Evolutionary conservation across 2,329 filamentous ascomycete genomes (phyloP).

Genomic region (Penicillium rolfsii): DNA sequence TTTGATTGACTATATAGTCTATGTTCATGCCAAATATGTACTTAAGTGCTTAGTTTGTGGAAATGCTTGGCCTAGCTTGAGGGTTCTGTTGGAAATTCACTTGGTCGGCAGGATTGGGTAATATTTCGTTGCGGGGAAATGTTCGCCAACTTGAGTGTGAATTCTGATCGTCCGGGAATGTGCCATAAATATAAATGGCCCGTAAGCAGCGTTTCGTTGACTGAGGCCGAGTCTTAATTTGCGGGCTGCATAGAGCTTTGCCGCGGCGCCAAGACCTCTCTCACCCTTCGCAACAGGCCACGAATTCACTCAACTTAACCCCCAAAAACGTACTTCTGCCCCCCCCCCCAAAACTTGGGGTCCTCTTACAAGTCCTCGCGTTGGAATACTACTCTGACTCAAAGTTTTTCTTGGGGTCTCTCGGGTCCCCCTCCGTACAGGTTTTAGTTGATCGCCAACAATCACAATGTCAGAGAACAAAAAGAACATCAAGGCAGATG

Average conservation of each 20-base stretch:
- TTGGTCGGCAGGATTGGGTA: neutral
- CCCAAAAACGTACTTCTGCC: neutral
- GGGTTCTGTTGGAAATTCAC: neutral
- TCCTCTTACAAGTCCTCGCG: too few species aligned
- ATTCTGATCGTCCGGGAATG: neutral
- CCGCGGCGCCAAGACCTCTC: neutral
- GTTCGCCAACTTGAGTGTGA: neutral
- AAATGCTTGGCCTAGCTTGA: too few species aligned
- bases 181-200: neutral
- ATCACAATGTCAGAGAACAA: neutral
- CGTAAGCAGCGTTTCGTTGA: neutral
- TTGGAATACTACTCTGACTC: neutral
- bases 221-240: neutral
- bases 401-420: neutral
- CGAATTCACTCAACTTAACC: neutral
- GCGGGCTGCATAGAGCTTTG: neutral
- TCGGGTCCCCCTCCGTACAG: neutral
- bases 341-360: neutral
- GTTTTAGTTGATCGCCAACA: neutral
- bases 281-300: neutral
- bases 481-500: neutral
- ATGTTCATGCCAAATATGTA: too few species aligned
- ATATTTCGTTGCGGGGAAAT: neutral
- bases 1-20: too few species aligned
- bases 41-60: too few species aligned